Base-by-base conservation (phyloP, 176 grass and related monocot species). In the Oryza australiensis region DNA sequence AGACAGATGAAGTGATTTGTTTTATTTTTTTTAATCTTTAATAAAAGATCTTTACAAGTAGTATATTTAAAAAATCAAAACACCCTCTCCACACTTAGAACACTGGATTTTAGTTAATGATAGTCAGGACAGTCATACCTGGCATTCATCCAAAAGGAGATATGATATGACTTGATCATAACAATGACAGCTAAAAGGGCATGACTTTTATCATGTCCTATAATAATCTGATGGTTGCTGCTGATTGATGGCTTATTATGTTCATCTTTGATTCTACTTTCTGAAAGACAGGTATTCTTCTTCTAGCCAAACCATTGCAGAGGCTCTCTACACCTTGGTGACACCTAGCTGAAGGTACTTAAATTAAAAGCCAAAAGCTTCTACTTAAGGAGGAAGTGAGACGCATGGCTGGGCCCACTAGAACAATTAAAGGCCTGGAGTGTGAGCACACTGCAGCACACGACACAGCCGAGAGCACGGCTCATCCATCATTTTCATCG, bases 121-220 rank as follows among this genome's bases (percentile, higher is more conserved):
- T 10, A 24, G 3, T 60, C 8, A 24, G 64, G 68, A 49, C 8
- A 24, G 10, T 73, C 59, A 42, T 66, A 73, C 32, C 55, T 74
- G 29, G 73, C 73, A 59, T 30, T 33, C 64, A 59, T 40, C 30
- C 9, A 59, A 55, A 84, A 70, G 78, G 27, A 20, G 49, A 70
- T 34, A 8, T 3, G 41, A 40, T 40, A 40, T 40, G 15, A 22
- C 51, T 48, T 62, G 18, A 49, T 67, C 81, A 27, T 66, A 55
- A 67, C 22, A 32, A 51, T 41, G 34, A 66, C 84, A 80, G 62
- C 42, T 73, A 77, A 66, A 80, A 86, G 66, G 59, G 41, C 7
- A 29, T 7, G 35, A 5, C 12, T 9, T 6, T 63, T 3, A 16
- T 71, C 18, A 72, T 24, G 24, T 66, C 15, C 62, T 20, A 30